Base-by-base conservation (phyloP, 768 basidiomycete species). In the Leccinellum albellum region DNA sequence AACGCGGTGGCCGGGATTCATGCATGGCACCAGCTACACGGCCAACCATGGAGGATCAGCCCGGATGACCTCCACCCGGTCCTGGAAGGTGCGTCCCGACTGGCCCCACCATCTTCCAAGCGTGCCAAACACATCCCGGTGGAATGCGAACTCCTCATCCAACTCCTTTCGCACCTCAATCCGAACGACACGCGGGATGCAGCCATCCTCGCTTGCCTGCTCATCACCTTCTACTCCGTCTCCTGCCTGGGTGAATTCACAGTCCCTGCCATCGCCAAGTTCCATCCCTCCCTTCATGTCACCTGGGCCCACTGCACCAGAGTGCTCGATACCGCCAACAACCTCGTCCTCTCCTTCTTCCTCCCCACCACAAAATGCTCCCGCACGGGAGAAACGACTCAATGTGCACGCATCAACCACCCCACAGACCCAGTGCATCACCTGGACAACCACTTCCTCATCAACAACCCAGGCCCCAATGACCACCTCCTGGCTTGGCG, bases 11-110 rank as follows among this genome's bases (percentile, higher is more conserved):
- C 61, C 1, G 77, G 74, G 0, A 40, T 83, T 0, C 60, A 71
- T 0, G 78, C 80, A 0, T 83, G 80, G 81, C 80, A 83, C 58
- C 64, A 75, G 0, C 52, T 82, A 0, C 54, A 59, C 40, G 8
- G 20, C 1, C 8, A 5, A 0, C 12, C 21, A 0, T 57, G 46
- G 46, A 1, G 1, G 0, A 49, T 56, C 29, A 56, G 66, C 33
- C 15, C 33, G 0, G 21, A 40, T 0, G 64, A 65, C 20, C 14
- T 64, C 6, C 61, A 67, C 5, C 49, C 59, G 0, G 20, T 66
- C 0, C 23, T 72, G 0, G 9, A 56, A 17, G 61, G 55, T 0
- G 53, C 47, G 0, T 7, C 26, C 0, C 21, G 23, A 0, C 37
- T 61, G 3, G 50, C 56, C 56, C 60, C 0, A 0, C 44, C 1